Conservation (phyloP, 2,329 filamentous ascomycete species). For the Sarocladium oryzae region DNA sequence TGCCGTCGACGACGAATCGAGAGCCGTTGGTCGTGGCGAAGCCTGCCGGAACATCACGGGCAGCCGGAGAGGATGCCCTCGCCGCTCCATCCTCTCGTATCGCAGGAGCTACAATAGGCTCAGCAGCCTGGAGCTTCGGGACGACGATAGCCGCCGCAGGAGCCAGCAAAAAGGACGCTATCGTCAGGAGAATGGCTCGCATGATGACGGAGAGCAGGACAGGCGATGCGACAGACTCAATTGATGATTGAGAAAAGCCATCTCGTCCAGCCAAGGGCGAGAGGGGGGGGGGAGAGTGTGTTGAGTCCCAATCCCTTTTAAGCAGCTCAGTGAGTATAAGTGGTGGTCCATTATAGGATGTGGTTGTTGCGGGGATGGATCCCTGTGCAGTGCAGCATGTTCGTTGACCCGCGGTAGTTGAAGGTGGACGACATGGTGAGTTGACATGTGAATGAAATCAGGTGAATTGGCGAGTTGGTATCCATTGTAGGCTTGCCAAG, state of each 20-base stretch:
- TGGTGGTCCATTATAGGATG: no score
- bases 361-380: no score
- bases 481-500: no score
- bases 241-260: not conserved
- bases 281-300: not conserved
- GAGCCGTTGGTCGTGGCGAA: conserved; percentile 21
- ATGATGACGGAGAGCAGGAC: not conserved
- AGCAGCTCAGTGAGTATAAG: not conserved
- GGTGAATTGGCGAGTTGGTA: no score
- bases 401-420: no score
- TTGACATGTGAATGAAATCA: no score
- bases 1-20: conserved; percentile 36
- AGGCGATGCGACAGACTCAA: not conserved
- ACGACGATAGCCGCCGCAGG: not conserved
- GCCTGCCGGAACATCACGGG: conserved; percentile 8
- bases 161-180: not conserved
- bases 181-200: not conserved
- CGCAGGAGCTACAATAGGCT: conserved; percentile 2
- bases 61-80: not conserved
- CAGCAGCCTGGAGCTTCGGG: not conserved
- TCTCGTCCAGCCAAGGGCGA: not conserved
- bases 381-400: no score
- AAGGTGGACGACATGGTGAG: no score
- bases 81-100: not conserved
- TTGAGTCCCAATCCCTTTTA: not conserved